These are phyloP conservation scores for Termitomyces eurrhizus DNA, from an alignment of 768 basidiomycete genomes.

Conservation along the genomic window DNA sequence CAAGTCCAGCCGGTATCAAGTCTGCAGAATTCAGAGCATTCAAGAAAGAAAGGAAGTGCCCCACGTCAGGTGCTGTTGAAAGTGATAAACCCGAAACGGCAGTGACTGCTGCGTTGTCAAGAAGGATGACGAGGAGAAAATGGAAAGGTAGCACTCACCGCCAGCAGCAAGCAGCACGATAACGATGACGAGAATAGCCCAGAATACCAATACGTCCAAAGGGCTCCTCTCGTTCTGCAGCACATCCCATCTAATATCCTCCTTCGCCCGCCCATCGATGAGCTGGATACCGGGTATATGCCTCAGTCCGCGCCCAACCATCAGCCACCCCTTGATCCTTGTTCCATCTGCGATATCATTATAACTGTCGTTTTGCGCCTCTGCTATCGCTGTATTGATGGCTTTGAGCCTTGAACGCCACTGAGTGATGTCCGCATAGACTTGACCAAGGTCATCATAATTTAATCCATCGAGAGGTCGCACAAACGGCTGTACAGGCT, in stretches of 20 bases:
- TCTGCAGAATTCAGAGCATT: constrained; percentile 44
- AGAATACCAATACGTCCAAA: constrained; percentile 48
- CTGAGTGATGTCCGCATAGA: constrained; percentile 66
- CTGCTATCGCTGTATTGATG: constrained; percentile 71
- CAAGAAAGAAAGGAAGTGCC: constrained; percentile 68
- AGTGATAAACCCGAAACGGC: constrained; percentile 67
- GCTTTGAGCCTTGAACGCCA: constrained; percentile 69
- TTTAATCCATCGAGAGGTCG: constrained; percentile 70
- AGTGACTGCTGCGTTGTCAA: constrained; percentile 44
- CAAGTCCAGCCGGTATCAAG: constrained; percentile 56
- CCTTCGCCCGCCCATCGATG: constrained; percentile 78
- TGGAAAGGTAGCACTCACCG: constrained; percentile 40
- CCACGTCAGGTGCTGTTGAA: constrained; percentile 66
- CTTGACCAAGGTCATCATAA: constrained; percentile 58
- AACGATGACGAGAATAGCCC: constrained; percentile 50
- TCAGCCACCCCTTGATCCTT: constrained; percentile 71
- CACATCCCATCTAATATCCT: constrained; percentile 80
- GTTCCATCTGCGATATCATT: constrained; percentile 70
- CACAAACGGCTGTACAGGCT: constrained; percentile 67
- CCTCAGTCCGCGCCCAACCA: constrained; percentile 67
- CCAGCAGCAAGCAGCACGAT: constrained; percentile 51
- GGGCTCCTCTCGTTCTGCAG: constrained; percentile 54
- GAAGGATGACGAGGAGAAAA: neutral
- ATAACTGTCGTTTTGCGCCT: constrained; percentile 62
- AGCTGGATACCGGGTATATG: constrained; percentile 59